These are phyloP conservation scores for Acanthamoeba healyi DNA, from an alignment of 208 protist genomes.

Conservation along the genomic window DNA sequence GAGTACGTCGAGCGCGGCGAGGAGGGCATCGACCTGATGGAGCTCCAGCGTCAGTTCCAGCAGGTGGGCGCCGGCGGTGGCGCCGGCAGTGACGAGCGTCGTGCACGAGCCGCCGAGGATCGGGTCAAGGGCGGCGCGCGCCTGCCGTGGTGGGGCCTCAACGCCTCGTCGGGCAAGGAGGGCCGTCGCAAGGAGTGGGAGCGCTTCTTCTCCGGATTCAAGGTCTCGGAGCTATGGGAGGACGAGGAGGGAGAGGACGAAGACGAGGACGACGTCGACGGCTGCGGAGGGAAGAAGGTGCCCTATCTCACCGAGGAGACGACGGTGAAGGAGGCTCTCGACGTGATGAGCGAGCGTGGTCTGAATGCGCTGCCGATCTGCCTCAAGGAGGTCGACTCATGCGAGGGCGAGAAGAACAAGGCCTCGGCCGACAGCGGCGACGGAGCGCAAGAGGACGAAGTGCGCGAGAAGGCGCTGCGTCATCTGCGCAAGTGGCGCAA, in stretches of 20 bases:
- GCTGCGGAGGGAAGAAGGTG: slow-evolving; percentile 20
- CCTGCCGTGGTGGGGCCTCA: slow-evolving; percentile 54
- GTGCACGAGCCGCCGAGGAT: not conserved
- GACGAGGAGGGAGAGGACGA: slow-evolving; percentile 38
- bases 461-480: slow-evolving; percentile 6
- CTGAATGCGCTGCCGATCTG: slow-evolving; percentile 57
- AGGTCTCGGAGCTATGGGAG: slow-evolving; percentile 60
- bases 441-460: not conserved
- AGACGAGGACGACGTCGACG: not conserved
- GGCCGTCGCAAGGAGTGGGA: slow-evolving; percentile 57
- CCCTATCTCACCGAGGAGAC: slow-evolving; percentile 39
- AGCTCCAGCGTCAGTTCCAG: slow-evolving; percentile 45
- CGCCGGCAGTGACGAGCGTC: not conserved
- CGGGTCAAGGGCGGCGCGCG: slow-evolving; percentile 18
- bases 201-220: slow-evolving; percentile 64
- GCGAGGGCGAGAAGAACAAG: not conserved
- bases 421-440: not conserved
- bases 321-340: slow-evolving; percentile 60
- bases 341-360: slow-evolving; percentile 6
- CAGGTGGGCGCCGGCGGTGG: not conserved
- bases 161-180: slow-evolving; percentile 66
- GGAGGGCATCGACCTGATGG: slow-evolving; percentile 58
- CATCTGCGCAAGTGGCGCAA: slow-evolving; percentile 61
- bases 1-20: slow-evolving; percentile 11
- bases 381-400: slow-evolving; percentile 20